These are phyloP conservation scores for Xanthoconium stramineum DNA, from an alignment of 768 basidiomycete genomes.

Conservation along the genomic window DNA sequence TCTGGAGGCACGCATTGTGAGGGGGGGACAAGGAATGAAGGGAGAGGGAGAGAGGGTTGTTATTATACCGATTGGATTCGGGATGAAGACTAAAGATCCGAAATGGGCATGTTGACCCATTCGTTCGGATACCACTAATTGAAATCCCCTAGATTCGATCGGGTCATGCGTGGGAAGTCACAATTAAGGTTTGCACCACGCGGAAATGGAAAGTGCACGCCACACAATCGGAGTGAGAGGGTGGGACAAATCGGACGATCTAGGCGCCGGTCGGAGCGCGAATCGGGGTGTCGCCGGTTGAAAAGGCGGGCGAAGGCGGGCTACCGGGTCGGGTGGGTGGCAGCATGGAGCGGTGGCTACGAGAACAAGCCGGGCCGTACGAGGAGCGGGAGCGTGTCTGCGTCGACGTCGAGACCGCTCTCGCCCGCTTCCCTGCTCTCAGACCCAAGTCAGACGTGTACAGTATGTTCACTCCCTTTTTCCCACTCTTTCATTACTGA, in stretches of 20 bases:
- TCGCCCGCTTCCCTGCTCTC: conserved; percentile 53
- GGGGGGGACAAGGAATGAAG: conserved; percentile 4
- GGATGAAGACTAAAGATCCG: conserved; percentile 49
- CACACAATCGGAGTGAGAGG: conserved; percentile 43
- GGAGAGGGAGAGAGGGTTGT: conserved; percentile 26
- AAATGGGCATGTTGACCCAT: conserved; percentile 23
- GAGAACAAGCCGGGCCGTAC: conserved; percentile 61
- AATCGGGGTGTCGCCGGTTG: conserved; percentile 6
- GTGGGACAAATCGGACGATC: conserved; percentile 25
- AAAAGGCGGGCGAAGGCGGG: neutral
- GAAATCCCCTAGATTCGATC: conserved; percentile 36
- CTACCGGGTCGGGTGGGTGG: neutral
- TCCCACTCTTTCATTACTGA: neutral
- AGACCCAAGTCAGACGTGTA: conserved; percentile 81
- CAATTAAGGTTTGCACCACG: conserved; percentile 25
- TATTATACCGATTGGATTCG: conserved; percentile 29
- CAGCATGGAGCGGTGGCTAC: conserved; percentile 55
- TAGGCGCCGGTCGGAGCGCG: conserved; percentile 21
- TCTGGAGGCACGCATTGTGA: conserved; percentile 26
- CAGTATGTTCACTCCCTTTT: conserved; percentile 39
- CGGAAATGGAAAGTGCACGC: conserved; percentile 49
- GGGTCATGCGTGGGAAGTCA: conserved; percentile 24
- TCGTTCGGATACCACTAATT: conserved; percentile 29
- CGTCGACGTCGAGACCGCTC: conserved; percentile 58
- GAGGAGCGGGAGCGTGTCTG: conserved; percentile 52